Evolutionary conservation across 2,329 filamentous ascomycete genomes (phyloP).

Genomic region (Cladosporium sp.): DNA sequence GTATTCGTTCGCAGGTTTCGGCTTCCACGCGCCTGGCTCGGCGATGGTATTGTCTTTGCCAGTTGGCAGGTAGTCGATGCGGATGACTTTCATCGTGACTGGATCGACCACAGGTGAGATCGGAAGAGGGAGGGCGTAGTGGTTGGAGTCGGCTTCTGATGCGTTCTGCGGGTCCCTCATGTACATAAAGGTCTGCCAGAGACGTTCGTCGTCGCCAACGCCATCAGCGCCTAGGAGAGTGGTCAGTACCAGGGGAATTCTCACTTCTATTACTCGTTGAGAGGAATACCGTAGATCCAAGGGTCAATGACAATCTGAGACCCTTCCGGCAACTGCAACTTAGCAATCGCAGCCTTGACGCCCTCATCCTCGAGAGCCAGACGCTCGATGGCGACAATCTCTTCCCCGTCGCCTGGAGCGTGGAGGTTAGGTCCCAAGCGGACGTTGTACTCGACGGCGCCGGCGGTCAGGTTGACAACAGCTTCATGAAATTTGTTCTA

Average conservation of each 20-base stretch:
- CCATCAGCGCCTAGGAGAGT: slow-evolving; percentile 35
- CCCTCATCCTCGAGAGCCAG: slow-evolving; percentile 49
- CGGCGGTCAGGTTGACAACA: slow-evolving; percentile 47
- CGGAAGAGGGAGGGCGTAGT: slow-evolving; percentile 62
- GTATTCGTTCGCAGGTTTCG: slow-evolving; percentile 58
- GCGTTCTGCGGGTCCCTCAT: slow-evolving; percentile 57
- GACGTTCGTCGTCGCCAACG: slow-evolving; percentile 41
- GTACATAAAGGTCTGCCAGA: slow-evolving; percentile 63
- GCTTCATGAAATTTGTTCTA: slow-evolving; percentile 60
- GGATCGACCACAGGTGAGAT: slow-evolving; percentile 62
- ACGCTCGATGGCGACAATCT: slow-evolving; percentile 54
- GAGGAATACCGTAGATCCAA: slow-evolving; percentile 43
- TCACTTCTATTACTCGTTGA: neutral
- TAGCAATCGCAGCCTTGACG: slow-evolving; percentile 54
- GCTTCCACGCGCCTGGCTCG: slow-evolving; percentile 51
- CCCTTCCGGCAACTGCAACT: slow-evolving; percentile 52
- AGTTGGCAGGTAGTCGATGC: slow-evolving; percentile 64
- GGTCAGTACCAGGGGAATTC: neutral
- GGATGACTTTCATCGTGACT: slow-evolving; percentile 56
- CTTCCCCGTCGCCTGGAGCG: slow-evolving; percentile 53
- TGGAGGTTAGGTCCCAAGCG: slow-evolving; percentile 53
- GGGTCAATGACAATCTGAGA: slow-evolving; percentile 50
- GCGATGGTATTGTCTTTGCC: slow-evolving; percentile 56
- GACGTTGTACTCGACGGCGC: slow-evolving; percentile 50
- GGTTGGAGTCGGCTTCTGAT: slow-evolving; percentile 57